Base-by-base conservation (phyloP, 805 yeast species). In the Novakomyces olei region DNA sequence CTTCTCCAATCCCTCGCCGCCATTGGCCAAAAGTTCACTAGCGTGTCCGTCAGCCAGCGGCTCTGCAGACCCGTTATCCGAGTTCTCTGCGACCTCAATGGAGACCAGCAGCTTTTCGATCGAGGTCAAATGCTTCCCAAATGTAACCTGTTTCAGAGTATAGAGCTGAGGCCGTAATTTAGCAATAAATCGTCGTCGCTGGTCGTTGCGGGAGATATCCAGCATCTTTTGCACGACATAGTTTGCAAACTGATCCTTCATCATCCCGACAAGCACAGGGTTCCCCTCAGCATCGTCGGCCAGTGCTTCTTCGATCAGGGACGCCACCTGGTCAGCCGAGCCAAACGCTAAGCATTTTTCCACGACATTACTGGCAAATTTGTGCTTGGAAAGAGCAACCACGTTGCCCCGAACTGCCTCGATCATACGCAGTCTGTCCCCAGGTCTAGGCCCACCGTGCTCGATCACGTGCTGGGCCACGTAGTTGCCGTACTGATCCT, bases 211-310 rank as follows among this genome's bases (percentile, higher is more conserved):
- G 26, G 83, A 66, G 2, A 76, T 74, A 39, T 79, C 92, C 27
- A 88, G 83, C 44, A 88, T 63, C 51, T 85, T 83, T 53, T 88
- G 99, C 32, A 88, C 80, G 30, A 88, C 99, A 49, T 88, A 88
- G 53, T 88, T 88, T 16, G 96, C 99, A 55, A 75, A 88, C 50
- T 88, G 96, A 51, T 88, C 99, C 49, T 79, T 79, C 80, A 88
- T 81, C 96, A 88, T 83, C 37, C 74, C 60, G 16, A 83, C 77
- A 42, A 88, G 60, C 18, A 37, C 40, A 7, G 14, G 30, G 14
- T 9, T 17, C 12, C 39, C 44, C 19, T 19, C 65, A 55, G 54
- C 74, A 53, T 34, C 29, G 15, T 25, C 36, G 5, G 38, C 26
- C 27, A 43, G 20, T 10, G 85, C 78, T 44, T 69, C 76, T 35